A percentile compares a stretch with the other conserved stretches of the same genome.
phyloP scores from a whole-genome alignment of 306 rosid genomes.

The Dalbergia cultrata region DNA sequence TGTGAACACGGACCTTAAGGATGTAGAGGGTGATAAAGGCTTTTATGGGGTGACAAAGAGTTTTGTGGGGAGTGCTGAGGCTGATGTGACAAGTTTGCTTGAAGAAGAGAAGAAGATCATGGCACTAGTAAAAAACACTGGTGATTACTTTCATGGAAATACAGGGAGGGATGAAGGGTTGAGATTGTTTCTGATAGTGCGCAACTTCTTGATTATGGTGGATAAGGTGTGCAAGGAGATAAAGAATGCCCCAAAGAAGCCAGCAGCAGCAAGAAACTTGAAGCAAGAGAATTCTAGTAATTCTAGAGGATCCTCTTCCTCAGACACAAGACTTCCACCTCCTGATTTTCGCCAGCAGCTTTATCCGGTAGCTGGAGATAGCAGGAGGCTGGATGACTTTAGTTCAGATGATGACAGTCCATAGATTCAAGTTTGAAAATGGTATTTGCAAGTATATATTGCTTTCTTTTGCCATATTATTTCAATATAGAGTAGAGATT shows the following conservation, averaged over 20 bases:
- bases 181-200: conserved; percentile 74
- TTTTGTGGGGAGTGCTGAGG: conserved; percentile 80
- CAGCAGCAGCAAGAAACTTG: conserved; percentile 37
- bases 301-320: conserved; percentile 47
- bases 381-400: conserved; percentile 58
- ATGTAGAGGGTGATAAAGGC: conserved; percentile 50
- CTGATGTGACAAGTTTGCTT: conserved; percentile 58
- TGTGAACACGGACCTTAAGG: conserved; percentile 58
- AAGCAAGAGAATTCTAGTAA: conserved; percentile 51
- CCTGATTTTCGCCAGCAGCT: conserved; percentile 62
- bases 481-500: neutral
- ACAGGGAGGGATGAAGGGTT: conserved; percentile 91
- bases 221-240: conserved; percentile 89
- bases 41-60: conserved; percentile 62
- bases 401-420: conserved; percentile 91
- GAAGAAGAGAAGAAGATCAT: conserved; percentile 87
- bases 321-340: conserved; percentile 54
- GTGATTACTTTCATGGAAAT: conserved; percentile 94
- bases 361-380: conserved; percentile 70
- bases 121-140: conserved; percentile 86
- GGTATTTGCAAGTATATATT: conserved; percentile 37
- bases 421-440: conserved; percentile 55
- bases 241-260: conserved; percentile 55
- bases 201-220: conserved; percentile 86
- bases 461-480: conserved; percentile 30